Evolutionary conservation across 2,329 filamentous ascomycete genomes (phyloP).

Genomic region (Blastomyces silverae): DNA sequence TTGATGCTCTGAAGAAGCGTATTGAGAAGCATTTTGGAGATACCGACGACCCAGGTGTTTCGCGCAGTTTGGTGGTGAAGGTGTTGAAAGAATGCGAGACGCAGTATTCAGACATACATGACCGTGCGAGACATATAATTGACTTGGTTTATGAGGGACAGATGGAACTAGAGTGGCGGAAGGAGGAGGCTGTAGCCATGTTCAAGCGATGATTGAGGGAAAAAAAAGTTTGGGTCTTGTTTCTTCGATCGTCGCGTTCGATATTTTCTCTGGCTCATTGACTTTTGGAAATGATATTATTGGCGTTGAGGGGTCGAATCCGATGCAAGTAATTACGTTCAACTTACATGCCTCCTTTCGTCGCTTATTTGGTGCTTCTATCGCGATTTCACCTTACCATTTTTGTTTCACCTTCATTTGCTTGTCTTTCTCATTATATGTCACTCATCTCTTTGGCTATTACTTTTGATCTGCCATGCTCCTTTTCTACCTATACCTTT

Average conservation of each 20-base stretch:
- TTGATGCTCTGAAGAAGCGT: constrained; percentile 79
- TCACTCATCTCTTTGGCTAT: not conserved
- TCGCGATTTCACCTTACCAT: not conserved
- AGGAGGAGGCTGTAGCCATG: constrained; percentile 40
- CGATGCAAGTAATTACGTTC: not conserved
- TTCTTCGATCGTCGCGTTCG: not conserved
- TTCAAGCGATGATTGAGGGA: constrained; percentile 34
- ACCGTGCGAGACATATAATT: constrained; percentile 44
- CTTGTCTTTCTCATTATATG: not conserved
- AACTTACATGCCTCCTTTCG: not conserved
- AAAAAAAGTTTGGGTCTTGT: not conserved
- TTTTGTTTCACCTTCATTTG: not conserved
- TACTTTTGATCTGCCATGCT: not conserved
- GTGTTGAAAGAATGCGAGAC: constrained; percentile 56
- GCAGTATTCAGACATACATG: constrained; percentile 49
- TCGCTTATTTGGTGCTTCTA: not conserved
- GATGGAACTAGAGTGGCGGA: constrained; percentile 44
- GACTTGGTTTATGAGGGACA: constrained; percentile 42
- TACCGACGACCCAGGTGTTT: constrained; percentile 65
- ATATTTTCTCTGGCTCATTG: not conserved
- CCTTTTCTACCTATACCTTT: not conserved
- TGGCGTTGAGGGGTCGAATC: not conserved
- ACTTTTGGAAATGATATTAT: constrained; percentile 10
- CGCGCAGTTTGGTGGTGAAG: constrained; percentile 52
- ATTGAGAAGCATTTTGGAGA: constrained; percentile 98